Evolutionary conservation across 768 basidiomycete species (phyloP).

Genomic region (Lanmaoa pseudosensibilis): DNA sequence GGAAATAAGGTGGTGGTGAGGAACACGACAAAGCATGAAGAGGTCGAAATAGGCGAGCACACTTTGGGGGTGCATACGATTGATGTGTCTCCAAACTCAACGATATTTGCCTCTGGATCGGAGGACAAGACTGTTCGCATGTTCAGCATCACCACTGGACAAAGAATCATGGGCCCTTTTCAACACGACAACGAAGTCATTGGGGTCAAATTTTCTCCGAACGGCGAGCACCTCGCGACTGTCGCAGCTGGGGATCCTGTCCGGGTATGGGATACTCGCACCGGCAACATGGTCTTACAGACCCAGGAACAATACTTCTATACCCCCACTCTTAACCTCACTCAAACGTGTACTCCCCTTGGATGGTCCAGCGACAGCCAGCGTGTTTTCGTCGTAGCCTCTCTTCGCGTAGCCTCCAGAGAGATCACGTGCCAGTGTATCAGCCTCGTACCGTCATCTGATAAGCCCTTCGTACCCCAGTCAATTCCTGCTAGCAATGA

Average conservation of each 20-base stretch:
- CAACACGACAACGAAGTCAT: background rate
- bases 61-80: background rate
- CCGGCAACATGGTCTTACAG: background rate
- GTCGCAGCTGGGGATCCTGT: background rate
- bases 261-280: constrained; percentile 3
- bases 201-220: constrained; percentile 9
- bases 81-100: constrained; percentile 14
- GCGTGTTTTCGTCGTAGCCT: background rate
- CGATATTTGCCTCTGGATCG: constrained; percentile 7
- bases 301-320: background rate
- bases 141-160: constrained; percentile 6
- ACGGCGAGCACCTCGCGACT: background rate
- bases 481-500: background rate
- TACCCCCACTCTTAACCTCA: too few species aligned
- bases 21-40: constrained; percentile 5
- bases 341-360: background rate
- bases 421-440: too few species aligned
- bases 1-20: constrained; percentile 1
- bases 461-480: accelerated
- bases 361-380: background rate
- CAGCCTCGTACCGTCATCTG: background rate
- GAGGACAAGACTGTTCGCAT: constrained; percentile 6
- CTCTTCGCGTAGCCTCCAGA: too few species aligned
- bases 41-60: background rate
- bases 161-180: background rate